Evolutionary conservation across 768 basidiomycete genomes (phyloP).

Genomic region (Auricularia sp.): DNA sequence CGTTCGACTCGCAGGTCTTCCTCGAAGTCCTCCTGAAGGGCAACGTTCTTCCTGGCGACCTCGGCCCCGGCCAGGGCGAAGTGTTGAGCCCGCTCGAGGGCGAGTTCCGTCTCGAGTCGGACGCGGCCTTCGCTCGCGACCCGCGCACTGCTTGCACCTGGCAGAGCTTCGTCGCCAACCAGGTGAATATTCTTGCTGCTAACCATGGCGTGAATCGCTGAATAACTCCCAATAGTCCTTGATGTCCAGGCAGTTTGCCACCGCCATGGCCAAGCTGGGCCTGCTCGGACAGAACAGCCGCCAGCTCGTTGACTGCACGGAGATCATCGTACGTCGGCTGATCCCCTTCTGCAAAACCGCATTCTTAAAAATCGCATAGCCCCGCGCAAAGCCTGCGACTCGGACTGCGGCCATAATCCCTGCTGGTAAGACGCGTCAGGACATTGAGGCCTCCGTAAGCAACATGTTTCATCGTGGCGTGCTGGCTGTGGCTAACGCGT

Average conservation of each 20-base stretch:
- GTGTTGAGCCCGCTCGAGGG: constrained; percentile 28
- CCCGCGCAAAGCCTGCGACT: background rate
- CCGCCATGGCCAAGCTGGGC: constrained; percentile 36
- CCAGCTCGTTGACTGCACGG: constrained; percentile 34
- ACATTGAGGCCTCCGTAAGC: background rate
- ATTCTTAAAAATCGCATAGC: background rate
- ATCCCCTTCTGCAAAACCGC: background rate
- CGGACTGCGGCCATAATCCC: background rate
- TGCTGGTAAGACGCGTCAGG: background rate
- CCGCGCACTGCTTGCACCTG: constrained; percentile 37
- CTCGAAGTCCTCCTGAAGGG: constrained; percentile 21
- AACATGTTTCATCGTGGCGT: background rate
- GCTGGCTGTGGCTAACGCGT: background rate
- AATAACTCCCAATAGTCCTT: constrained; percentile 22
- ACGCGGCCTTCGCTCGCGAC: constrained; percentile 29
- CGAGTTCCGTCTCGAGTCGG: constrained; percentile 37
- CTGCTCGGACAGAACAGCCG: constrained; percentile 31
- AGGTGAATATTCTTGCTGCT: constrained; percentile 7
- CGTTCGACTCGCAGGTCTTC: constrained; percentile 16
- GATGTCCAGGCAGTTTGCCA: constrained; percentile 27
- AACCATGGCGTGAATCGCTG: background rate
- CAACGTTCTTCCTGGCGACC: constrained; percentile 24
- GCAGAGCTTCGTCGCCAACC: constrained; percentile 31
- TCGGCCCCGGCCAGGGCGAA: constrained; percentile 22
- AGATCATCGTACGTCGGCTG: constrained; percentile 23